Percentiles rank a stretch among this genome's conserved stretches.
Evolutionary conservation across 2,329 filamentous ascomycete genomes (phyloP).

Genomic region (Penicillium rolfsii): DNA sequence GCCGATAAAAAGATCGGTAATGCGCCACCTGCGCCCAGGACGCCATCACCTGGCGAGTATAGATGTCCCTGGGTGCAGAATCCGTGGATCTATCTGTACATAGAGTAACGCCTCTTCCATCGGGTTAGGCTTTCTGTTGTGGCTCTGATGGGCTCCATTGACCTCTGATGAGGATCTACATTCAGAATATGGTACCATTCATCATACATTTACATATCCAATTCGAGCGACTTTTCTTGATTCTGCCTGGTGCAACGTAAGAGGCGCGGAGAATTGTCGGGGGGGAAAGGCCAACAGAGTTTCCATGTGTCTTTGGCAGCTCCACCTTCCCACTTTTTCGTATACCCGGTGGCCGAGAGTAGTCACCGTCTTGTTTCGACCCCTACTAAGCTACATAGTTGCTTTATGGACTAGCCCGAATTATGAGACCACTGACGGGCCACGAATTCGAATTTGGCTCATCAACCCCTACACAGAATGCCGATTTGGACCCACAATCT

Average conservation of each 20-base stretch:
- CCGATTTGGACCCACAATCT: too few relatives aligned
- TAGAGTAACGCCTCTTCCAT: not conserved
- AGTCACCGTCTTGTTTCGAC: too few relatives aligned
- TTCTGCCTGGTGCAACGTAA: not conserved
- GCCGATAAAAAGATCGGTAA: not conserved
- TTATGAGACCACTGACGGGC: too few relatives aligned
- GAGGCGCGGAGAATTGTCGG: slow-evolving; percentile 23
- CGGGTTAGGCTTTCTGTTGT: not conserved
- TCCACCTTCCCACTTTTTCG: slow-evolving; percentile 7
- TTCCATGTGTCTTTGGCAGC: slow-evolving; percentile 4
- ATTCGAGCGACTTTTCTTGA: not conserved
- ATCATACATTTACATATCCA: not conserved
- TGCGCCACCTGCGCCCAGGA: not conserved
- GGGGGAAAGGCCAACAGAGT: not conserved
- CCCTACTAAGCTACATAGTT: too few relatives aligned
- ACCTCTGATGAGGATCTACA: not conserved
- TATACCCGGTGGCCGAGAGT: too few relatives aligned
- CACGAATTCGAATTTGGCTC: too few relatives aligned
- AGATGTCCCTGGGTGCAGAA: not conserved
- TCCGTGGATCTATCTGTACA: not conserved
- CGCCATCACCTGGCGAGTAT: too few relatives aligned
- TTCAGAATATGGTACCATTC: not conserved
- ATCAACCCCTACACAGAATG: too few relatives aligned
- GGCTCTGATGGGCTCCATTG: not conserved
- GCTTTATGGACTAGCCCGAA: too few relatives aligned